A percentile compares a stretch with the other conserved stretches of the same genome.
Evolutionary conservation across 768 basidiomycete genomes (phyloP).

Genomic region (Termitomyces sp.): DNA sequence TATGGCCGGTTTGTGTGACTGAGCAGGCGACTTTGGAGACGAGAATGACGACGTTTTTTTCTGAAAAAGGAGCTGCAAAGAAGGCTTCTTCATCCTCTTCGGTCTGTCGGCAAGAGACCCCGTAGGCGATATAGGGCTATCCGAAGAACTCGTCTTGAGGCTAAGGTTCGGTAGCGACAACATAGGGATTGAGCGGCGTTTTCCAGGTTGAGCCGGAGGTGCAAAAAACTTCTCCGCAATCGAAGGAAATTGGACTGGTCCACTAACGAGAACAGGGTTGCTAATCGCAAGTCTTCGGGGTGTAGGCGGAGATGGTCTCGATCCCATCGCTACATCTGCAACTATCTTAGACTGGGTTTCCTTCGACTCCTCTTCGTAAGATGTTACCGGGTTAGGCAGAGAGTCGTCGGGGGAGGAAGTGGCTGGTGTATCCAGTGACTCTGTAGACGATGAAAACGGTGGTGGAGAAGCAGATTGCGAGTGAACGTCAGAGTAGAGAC

Average conservation of each 20-base stretch:
- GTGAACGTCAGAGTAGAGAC: slow-evolving; percentile 12
- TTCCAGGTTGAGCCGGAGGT: slow-evolving; percentile 19
- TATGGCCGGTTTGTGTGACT: slow-evolving; percentile 21
- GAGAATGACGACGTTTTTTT: slow-evolving; percentile 53
- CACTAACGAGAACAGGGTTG: slow-evolving; percentile 23
- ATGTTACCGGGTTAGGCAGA: slow-evolving; percentile 29
- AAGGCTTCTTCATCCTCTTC: slow-evolving; percentile 57
- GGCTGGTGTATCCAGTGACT: slow-evolving; percentile 54
- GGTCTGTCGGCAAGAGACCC: slow-evolving; percentile 26
- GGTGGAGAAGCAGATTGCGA: slow-evolving; percentile 33
- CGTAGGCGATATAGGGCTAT: slow-evolving; percentile 24
- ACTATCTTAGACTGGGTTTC: slow-evolving; percentile 19
- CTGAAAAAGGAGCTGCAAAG: slow-evolving; percentile 62
- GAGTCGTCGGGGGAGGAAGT: slow-evolving; percentile 48
- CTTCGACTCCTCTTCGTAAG: slow-evolving; percentile 20
- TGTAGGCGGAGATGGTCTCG: slow-evolving; percentile 18
- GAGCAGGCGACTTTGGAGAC: slow-evolving; percentile 17
- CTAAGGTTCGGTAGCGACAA: slow-evolving; percentile 34
- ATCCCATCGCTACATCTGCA: slow-evolving; percentile 19
- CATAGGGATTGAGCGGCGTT: slow-evolving; percentile 34
- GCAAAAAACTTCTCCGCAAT: slow-evolving; percentile 20
- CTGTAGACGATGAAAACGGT: slow-evolving; percentile 52
- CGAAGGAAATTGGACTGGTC: slow-evolving; percentile 43
- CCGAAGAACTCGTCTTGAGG: slow-evolving; percentile 17
- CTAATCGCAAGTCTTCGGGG: slow-evolving; percentile 23